phyloP scores from a whole-genome alignment of 768 basidiomycete species.

The Leccinum longicurvipes region DNA sequence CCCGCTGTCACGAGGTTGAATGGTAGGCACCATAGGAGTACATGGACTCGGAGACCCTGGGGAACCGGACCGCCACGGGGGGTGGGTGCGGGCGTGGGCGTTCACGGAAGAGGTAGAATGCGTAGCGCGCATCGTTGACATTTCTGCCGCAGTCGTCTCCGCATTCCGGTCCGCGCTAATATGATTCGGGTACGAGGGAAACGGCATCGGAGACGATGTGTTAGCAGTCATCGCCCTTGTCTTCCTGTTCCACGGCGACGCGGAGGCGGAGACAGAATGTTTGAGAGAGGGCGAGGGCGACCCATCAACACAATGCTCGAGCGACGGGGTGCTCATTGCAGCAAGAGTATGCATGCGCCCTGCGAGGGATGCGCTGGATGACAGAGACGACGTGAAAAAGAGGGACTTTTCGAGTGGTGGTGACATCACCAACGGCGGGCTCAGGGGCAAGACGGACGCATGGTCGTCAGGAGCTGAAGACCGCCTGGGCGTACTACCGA shows the following conservation, averaged over 20 bases:
- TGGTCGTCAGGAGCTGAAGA: constrained; percentile 27
- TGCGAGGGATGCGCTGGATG: constrained; percentile 17
- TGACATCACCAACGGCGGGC: constrained; percentile 56
- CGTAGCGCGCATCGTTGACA: neutral
- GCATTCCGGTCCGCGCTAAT: neutral
- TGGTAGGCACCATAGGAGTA: too few relatives aligned
- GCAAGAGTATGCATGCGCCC: neutral
- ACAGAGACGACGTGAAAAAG: constrained; percentile 42
- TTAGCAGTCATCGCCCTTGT: constrained; percentile 1
- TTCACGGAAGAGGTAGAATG: neutral
- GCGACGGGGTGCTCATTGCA: neutral
- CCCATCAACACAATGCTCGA: neutral
- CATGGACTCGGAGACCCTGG: constrained; percentile 9
- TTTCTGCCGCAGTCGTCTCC: neutral
- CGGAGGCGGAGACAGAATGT: constrained; percentile 19
- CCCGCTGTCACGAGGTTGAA: too few relatives aligned
- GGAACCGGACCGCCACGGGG: neutral
- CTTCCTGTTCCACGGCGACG: constrained; percentile 13
- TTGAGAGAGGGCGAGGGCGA: constrained; percentile 9
- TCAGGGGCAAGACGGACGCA: constrained; percentile 46
- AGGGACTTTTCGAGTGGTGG: constrained; percentile 54
- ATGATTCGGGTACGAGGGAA: constrained; percentile 20
- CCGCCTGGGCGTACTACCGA: constrained; percentile 1
- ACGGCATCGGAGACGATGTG: constrained; percentile 16
- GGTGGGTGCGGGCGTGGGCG: neutral